Base-by-base conservation (phyloP, 208 protist species). In the Sergeia podlipaevii region DNA sequence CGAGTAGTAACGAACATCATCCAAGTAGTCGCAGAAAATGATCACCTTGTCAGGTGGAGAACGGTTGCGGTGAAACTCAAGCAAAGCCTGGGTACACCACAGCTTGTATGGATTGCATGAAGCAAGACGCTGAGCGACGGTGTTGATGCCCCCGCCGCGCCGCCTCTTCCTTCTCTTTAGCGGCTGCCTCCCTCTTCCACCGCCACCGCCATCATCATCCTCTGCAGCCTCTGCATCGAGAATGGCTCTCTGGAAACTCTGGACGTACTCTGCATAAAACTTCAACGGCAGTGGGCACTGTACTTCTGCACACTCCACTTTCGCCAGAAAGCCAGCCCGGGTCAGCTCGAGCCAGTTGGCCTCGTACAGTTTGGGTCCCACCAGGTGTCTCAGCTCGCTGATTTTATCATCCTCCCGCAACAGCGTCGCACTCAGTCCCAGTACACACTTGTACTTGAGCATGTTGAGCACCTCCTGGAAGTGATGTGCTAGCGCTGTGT, bases 351-450 rank as follows among this genome's bases (percentile, higher is more conserved):
- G 85, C 98, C 98, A 99, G 70, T 99, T 99, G 1, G 98, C 99
- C 61, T 99, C 97, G 71, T 99, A 99, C 51, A 99, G 74, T 66
- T 99, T 99, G 20, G 99, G 98, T 0, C 98, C 98, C 39, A 99
- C 98, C n/a, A 99, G 81, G 70, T 97, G 97, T 8, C 96, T 93
- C 5, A 99, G 69, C 61, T 99, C 95, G 15, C 67, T 77, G 60
- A 99, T 99, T 43, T 89, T 92, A 32, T 98, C 90, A 74, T 99
- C 99, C 85, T 99, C 99, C 17, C 93, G 85, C 57, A 97, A 64
- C 37, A 96, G 84, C 32, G 93, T 98, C 29, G 92, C 96, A 27
- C 98, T 99, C 2, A 99, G 85, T 11, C 99, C 99, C 4, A 99
- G 74, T 65, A 99, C 99, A 65, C 96, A 99, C 77, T 99, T 96